Conservation (phyloP, 1,284 basidiomycete genomes). For the Moniliella sp. region DNA sequence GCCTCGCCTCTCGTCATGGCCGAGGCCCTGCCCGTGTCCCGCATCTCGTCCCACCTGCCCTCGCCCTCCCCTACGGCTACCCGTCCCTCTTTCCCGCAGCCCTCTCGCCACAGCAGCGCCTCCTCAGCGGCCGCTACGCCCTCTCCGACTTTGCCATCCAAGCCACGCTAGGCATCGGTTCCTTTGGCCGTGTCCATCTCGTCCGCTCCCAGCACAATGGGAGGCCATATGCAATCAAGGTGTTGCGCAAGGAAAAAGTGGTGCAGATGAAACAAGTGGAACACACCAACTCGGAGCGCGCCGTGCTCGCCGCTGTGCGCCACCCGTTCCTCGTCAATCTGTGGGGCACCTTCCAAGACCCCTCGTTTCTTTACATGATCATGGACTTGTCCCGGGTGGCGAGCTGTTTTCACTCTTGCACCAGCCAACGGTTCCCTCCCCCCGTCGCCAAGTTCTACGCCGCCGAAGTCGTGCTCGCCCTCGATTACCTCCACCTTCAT, state of each 20-base stretch:
- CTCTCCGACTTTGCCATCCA: conserved; percentile 24
- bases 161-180: conserved; percentile 22
- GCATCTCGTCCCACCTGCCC: no score
- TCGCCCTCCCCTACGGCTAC: no score
- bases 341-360: conserved; percentile 33
- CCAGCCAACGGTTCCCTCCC: neutral
- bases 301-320: conserved; percentile 32
- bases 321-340: conserved; percentile 29
- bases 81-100: no score
- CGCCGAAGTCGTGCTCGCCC: conserved; percentile 38
- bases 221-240: conserved; percentile 36
- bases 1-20: no score
- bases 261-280: conserved; percentile 41
- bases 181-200: conserved; percentile 21
- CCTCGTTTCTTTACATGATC: conserved; percentile 40
- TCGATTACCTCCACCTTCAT: conserved; percentile 22
- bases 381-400: conserved; percentile 39
- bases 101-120: no score
- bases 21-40: no score
- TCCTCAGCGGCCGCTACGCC: conserved; percentile 26
- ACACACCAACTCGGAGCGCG: conserved; percentile 41
- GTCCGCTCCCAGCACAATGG: conserved; percentile 6
- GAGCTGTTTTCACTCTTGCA: conserved; percentile 13
- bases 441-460: conserved; percentile 36
- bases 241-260: conserved; percentile 39